phyloP scores from a whole-genome alignment of 2,329 filamentous ascomycete genomes.

The Phialophora tarda region DNA sequence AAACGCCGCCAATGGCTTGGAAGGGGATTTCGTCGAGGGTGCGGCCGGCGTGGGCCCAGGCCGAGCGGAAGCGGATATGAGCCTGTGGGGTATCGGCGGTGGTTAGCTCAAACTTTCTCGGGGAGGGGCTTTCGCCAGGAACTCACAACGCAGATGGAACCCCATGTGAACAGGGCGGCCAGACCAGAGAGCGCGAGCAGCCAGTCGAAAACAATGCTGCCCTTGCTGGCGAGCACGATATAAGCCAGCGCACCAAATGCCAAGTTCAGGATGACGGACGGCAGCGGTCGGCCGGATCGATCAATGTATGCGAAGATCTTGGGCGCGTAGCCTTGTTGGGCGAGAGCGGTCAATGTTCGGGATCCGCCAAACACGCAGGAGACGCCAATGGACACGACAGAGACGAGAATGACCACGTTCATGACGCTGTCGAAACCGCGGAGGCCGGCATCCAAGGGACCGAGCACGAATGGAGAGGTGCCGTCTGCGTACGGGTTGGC shows the following conservation, averaged over 20 bases:
- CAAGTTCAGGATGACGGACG: conserved; percentile 47
- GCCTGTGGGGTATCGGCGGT: conserved; percentile 43
- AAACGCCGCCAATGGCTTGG: conserved; percentile 74
- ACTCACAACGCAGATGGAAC: conserved; percentile 60
- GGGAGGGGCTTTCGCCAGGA: background rate
- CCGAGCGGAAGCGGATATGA: conserved; percentile 87
- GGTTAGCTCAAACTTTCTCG: conserved; percentile 57
- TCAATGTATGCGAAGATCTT: conserved; percentile 54
- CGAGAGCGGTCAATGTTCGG: conserved; percentile 61
- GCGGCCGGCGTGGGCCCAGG: conserved; percentile 74
- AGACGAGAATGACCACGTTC: conserved; percentile 69
- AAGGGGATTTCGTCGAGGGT: conserved; percentile 78
- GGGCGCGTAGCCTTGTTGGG: conserved; percentile 52
- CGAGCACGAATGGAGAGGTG: conserved; percentile 70
- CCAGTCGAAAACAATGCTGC: conserved; percentile 65
- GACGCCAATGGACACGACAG: conserved; percentile 65
- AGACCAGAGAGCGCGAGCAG: conserved; percentile 67
- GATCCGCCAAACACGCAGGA: conserved; percentile 63
- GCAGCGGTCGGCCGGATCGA: conserved; percentile 51
- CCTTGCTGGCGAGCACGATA: conserved; percentile 45
- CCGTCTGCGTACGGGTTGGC: conserved; percentile 47
- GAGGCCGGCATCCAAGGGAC: conserved; percentile 65
- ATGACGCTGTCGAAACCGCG: conserved; percentile 67
- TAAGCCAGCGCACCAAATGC: conserved; percentile 50
- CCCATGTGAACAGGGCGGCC: conserved; percentile 69